Base-by-base conservation (phyloP, 2,329 filamentous ascomycete species). In the Trichoderma oligosporum region DNA sequence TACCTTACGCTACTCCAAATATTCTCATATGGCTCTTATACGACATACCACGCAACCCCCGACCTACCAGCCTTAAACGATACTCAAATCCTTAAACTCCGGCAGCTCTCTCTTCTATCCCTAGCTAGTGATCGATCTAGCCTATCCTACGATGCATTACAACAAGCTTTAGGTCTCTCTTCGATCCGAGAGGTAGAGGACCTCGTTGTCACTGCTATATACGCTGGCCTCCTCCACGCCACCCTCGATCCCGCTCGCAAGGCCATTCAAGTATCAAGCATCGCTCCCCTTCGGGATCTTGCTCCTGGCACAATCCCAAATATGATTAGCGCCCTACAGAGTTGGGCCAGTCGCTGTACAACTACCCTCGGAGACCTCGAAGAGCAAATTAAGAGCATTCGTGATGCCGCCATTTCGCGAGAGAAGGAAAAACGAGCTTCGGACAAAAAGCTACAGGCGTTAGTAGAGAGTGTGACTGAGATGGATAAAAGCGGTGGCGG, bases 21-120 rank as follows among this genome's bases (percentile, higher is more conserved):
- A 66, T 99, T 99, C 74, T 89, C 91, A 59, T 91, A 94, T 79
- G 94, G 93, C 60, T 96, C 91, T 59, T 97, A 91, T 78, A 76
- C 82, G 59, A 83, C 87, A 65, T 97, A 96, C 77, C 68, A 63
- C 20, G 60, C 61, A 22, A 70, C 73, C n/a, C 55, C 71, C 18
- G 64, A 65, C 61, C 85, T 97, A 2, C 94, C 93, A 2, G 61
- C 78, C 7, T 83, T 99, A 47, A 87, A 82, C 68, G 79, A 83
- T 0, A 78, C 82, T 54, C 94, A 99, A 76, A 75, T 79, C 41
- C 81, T 86, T 62, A 99, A 99, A 76, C 88, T 99, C 41, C 88
- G 91, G 54, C 90, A 97, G 68, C 87, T 99, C 36, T 91, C 91
- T 18, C 84, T 99, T 60, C 81, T 99, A 44, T 87, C 89, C 0